A percentile compares a stretch with the other conserved stretches of the same genome.
Conservation (phyloP, 345 rosid genomes). For the Eucalyptus erythrocorys region DNA sequence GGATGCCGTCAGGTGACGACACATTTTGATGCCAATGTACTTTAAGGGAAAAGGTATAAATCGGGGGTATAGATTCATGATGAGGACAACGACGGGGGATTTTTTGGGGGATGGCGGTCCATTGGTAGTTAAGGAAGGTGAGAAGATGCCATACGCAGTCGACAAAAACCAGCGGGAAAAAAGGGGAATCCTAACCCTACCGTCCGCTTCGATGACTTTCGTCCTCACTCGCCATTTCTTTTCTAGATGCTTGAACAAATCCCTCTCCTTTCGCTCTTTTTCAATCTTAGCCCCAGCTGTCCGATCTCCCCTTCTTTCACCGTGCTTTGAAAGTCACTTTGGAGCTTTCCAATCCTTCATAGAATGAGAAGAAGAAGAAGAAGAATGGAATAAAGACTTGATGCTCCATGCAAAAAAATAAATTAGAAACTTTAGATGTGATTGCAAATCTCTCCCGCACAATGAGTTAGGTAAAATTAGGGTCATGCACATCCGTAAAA, state of each 20-base stretch:
- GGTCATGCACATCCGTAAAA: not conserved
- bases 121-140: constrained; percentile 15
- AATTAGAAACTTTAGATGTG: not conserved
- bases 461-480: not conserved
- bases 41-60: not conserved
- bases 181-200: constrained; percentile 16
- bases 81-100: not conserved
- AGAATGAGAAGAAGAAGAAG: not conserved
- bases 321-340: not conserved
- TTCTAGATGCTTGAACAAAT: constrained; percentile 5
- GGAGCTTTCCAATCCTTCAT: not conserved
- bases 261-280: not conserved
- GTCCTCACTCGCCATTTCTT: not conserved
- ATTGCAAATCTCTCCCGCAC: not conserved
- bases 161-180: constrained; percentile 23
- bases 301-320: not conserved
- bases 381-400: not conserved
- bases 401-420: not conserved
- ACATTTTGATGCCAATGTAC: not conserved
- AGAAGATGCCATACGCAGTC: constrained; percentile 14
- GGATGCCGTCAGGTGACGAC: not conserved
- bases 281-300: not conserved
- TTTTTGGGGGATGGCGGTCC: not conserved
- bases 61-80: not conserved
- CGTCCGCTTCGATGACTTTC: constrained; percentile 1